Conservation (phyloP, 495 filamentous ascomycete species). For the Neohortaea acidophila region DNA sequence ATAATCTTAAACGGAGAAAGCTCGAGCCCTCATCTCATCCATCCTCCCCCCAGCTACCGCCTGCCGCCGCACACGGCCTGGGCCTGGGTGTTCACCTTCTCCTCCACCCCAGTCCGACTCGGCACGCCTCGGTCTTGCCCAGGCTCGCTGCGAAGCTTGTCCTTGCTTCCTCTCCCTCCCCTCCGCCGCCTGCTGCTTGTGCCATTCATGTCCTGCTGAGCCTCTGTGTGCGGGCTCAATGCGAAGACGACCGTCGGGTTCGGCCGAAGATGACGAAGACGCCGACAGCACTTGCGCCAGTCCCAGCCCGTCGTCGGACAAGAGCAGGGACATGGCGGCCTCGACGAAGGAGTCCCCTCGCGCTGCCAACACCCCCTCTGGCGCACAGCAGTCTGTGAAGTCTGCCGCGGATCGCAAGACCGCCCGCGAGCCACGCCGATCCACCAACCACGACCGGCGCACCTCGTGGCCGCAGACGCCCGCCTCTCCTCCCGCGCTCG, state of each 20-base stretch:
- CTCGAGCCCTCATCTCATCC: too few relatives aligned
- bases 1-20: too few relatives aligned
- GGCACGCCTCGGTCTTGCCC: too few relatives aligned
- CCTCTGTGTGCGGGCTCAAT: constrained; percentile 14
- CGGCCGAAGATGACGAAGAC: constrained; percentile 9
- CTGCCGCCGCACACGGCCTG: too few relatives aligned
- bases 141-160: too few relatives aligned
- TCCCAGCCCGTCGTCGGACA: not conserved
- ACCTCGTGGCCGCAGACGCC: not conserved
- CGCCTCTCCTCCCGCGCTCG: not conserved
- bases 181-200: too few relatives aligned
- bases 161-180: too few relatives aligned
- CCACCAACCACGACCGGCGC: not conserved
- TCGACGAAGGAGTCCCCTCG: not conserved
- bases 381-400: constrained; percentile 1
- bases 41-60: too few relatives aligned
- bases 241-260: constrained; percentile 13
- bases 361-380: not conserved
- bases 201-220: too few relatives aligned
- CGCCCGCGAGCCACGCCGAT: constrained; percentile 5
- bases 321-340: constrained; percentile 7
- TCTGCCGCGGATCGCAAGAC: constrained; percentile 8
- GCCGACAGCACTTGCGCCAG: not conserved
- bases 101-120: too few relatives aligned
- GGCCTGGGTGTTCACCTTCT: too few relatives aligned